Evolutionary conservation across 2,329 filamentous ascomycete species (phyloP).

Genomic region (Diaporthe helianthi): DNA sequence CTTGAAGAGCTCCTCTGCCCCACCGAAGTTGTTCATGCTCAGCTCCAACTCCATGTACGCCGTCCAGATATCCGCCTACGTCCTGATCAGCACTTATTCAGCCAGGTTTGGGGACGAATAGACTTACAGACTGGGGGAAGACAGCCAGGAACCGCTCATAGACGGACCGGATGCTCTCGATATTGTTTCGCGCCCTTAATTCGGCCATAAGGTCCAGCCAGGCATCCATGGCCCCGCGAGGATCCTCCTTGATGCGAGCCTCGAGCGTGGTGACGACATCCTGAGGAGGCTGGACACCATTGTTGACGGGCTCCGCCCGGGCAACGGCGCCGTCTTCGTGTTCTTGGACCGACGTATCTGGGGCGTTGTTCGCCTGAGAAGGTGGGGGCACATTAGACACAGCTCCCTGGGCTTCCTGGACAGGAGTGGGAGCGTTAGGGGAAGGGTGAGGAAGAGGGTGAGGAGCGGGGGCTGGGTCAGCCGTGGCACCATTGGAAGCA

Average conservation of each 20-base stretch:
- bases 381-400: conserved; percentile 45
- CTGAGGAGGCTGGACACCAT: conserved; percentile 60
- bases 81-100: conserved; percentile 43
- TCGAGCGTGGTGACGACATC: conserved; percentile 61
- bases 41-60: conserved; percentile 90
- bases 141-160: conserved; percentile 88
- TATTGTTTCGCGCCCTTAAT: conserved; percentile 79
- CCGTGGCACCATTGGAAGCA: conserved; percentile 37
- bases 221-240: conserved; percentile 88
- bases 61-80: conserved; percentile 88
- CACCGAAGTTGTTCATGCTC: conserved; percentile 80
- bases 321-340: conserved; percentile 48
- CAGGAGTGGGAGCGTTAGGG: conserved; percentile 36
- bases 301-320: conserved; percentile 64
- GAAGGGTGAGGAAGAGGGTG: conserved; percentile 35
- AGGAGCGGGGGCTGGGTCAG: conserved; percentile 34
- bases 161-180: conserved; percentile 79
- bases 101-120: neutral
- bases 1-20: conserved; percentile 84
- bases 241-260: conserved; percentile 89
- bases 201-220: conserved; percentile 90
- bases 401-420: conserved; percentile 41
- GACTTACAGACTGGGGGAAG: conserved; percentile 89
- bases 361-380: conserved; percentile 37
- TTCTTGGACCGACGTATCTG: conserved; percentile 39